Percentiles rank a stretch among this genome's conserved stretches.
Evolutionary conservation across 306 rosid species (phyloP).

Genomic region (Canavalia ensiformis): DNA sequence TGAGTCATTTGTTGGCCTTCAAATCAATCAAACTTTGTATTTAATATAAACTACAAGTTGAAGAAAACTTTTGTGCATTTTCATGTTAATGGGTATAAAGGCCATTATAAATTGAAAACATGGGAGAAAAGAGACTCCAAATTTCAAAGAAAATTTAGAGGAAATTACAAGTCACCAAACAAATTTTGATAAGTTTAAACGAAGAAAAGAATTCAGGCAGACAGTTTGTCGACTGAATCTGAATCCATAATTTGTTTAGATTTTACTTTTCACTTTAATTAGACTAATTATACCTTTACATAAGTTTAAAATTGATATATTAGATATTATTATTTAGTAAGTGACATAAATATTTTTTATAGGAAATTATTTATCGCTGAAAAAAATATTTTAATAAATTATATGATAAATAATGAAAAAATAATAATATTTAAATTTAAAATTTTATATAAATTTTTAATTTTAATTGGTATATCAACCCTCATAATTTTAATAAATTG

Average conservation of each 20-base stretch:
- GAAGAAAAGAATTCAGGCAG: conserved; percentile 11
- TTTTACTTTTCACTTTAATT: neutral
- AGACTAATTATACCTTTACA: no score
- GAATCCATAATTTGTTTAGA: neutral
- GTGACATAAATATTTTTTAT: no score
- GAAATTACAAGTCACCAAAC: conserved; percentile 37
- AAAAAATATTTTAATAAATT: no score
- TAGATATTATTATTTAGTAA: no score
- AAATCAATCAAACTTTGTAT: conserved; percentile 4
- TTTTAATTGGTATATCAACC: no score
- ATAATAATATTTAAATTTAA: no score
- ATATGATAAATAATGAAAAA: no score
- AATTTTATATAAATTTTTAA: no score
- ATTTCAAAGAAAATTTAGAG: neutral
- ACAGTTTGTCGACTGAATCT: neutral
- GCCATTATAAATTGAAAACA: neutral
- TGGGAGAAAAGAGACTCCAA: neutral
- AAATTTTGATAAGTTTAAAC: conserved; percentile 22
- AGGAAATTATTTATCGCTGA: no score
- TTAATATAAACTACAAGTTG: neutral
- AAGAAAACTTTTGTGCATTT: conserved; percentile 4
- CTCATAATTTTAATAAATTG: no score
- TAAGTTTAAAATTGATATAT: no score
- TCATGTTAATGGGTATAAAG: conserved; percentile 11
- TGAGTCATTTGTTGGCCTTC: conserved; percentile 28